Evolutionary conservation across 768 basidiomycete genomes (phyloP), one percentile per base, ranked within the genome.

Genomic region (Leccinum rimulosum): DNA sequence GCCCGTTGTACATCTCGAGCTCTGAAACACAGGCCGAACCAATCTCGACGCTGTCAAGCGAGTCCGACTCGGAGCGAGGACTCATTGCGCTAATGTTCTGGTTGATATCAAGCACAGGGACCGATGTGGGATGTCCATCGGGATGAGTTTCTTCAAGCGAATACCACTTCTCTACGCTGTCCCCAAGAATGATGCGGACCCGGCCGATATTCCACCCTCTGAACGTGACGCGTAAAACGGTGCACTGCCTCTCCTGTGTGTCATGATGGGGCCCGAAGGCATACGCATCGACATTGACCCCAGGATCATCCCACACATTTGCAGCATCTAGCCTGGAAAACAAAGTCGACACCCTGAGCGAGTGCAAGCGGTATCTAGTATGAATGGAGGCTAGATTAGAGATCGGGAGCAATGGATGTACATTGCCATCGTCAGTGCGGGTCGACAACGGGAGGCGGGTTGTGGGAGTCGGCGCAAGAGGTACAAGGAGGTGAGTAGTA

Each of bases 81-180:
- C 47, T 40, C 17, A 40, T 40, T 17, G 17, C 36, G 27, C 47
- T n/a, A 8, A 22, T 14, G 38, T 57, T 54, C 50, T 53, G 56
- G 30, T 27, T 48, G 54, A 22, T 52, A 63, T 52, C 62, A 3
- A 51, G 40, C 2, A 8, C 19, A 15, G 59, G 55, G 12, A 52
- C 28, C 7, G 47, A 28, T 5, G 58, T 49, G 12, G 69, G 58
- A 22, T 14, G 57, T 11, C 31, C 62, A 15, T 68, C 53, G 43
- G n/a, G 60, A 64, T 33, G 66, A 1, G 73, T 70, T 65, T 91
- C 89, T 67, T 90, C 84, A 17, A 93, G 71, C 0, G 80, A 77
- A 73, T 89, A 93, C 91, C 91, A 93, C 0, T 86, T 87, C 8
- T 78, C 82, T 17, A 86, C 83, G 31, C 83, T 84, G 68, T 89